Percentiles rank a stretch among this genome's conserved stretches.
Conservation (phyloP, 108 stramenopile species). For the Cyclostephanos tholiformis region DNA sequence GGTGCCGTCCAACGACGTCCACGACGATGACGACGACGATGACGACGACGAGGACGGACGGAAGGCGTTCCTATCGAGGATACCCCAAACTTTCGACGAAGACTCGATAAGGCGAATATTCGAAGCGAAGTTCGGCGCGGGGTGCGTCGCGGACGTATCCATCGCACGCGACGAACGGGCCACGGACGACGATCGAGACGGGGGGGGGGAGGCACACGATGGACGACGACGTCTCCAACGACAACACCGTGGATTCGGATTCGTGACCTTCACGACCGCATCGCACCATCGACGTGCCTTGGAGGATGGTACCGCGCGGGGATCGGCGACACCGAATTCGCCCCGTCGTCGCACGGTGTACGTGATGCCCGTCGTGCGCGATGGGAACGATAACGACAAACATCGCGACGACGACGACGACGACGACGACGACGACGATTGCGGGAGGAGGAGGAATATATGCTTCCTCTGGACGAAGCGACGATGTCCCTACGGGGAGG, state of each 20-base stretch:
- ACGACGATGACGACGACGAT: conserved; percentile 11
- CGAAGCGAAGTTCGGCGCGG: conserved; percentile 51
- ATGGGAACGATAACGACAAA: conserved; percentile 9
- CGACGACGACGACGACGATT: neutral
- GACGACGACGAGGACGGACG: conserved; percentile 33
- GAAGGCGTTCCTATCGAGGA: conserved; percentile 74
- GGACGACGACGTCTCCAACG: neutral
- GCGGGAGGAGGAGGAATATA: conserved; percentile 31
- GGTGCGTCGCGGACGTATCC: conserved; percentile 47
- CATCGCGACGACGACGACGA: neutral
- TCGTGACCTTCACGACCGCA: conserved; percentile 56
- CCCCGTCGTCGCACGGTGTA: conserved; percentile 66
- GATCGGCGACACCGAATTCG: conserved; percentile 56
- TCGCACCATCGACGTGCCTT: conserved; percentile 44
- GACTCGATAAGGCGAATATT: conserved; percentile 56
- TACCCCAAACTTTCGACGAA: conserved; percentile 68
- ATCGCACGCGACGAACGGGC: conserved; percentile 44
- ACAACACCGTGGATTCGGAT: conserved; percentile 75
- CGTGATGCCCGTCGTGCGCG: conserved; percentile 52
- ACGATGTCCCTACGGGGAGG: conserved; percentile 74
- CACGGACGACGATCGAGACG: conserved; percentile 12
- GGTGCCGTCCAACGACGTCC: neutral
- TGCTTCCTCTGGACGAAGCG: conserved; percentile 69
- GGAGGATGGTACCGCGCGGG: conserved; percentile 54
- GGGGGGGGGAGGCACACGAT: neutral